Evolutionary conservation across 257 asterid genomes (phyloP).

Genomic region (Apocynum venetum): DNA sequence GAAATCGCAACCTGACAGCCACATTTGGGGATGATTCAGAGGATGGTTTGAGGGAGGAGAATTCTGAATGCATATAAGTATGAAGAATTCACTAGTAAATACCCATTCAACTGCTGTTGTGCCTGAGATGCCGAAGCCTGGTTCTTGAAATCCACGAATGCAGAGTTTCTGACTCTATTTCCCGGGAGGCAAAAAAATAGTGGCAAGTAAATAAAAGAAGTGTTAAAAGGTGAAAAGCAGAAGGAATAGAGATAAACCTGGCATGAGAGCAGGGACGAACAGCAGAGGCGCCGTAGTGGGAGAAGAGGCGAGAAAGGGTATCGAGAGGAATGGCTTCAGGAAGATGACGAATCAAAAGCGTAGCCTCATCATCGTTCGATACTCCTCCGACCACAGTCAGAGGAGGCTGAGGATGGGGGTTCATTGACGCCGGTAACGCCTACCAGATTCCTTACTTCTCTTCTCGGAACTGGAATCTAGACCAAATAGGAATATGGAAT

Average conservation of each 20-base stretch:
- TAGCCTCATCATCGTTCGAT: slow-evolving; percentile 23
- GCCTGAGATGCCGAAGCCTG: slow-evolving; percentile 70
- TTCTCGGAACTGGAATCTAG: neutral
- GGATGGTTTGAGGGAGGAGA: neutral
- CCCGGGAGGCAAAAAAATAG: neutral
- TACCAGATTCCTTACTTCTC: neutral
- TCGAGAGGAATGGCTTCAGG: slow-evolving; percentile 80
- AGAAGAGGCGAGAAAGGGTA: slow-evolving; percentile 61
- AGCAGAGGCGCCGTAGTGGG: slow-evolving; percentile 79
- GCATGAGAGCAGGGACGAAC: slow-evolving; percentile 64
- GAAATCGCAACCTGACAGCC: slow-evolving; percentile 62
- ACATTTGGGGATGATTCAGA: slow-evolving; percentile 17
- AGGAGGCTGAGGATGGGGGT: neutral
- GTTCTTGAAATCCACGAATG: slow-evolving; percentile 70
- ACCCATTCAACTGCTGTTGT: slow-evolving; percentile 80
- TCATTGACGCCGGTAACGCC: neutral
- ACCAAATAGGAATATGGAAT: neutral
- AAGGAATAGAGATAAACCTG: slow-evolving; percentile 32
- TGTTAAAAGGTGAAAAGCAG: neutral
- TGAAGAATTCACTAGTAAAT: slow-evolving; percentile 9
- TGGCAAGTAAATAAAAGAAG: neutral
- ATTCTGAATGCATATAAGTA: neutral
- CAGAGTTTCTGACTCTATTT: slow-evolving; percentile 68
- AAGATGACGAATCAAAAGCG: slow-evolving; percentile 79
- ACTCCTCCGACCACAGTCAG: neutral